Evolutionary conservation across 108 stramenopile species (phyloP).

Genomic region (Cyclotella sp.): DNA sequence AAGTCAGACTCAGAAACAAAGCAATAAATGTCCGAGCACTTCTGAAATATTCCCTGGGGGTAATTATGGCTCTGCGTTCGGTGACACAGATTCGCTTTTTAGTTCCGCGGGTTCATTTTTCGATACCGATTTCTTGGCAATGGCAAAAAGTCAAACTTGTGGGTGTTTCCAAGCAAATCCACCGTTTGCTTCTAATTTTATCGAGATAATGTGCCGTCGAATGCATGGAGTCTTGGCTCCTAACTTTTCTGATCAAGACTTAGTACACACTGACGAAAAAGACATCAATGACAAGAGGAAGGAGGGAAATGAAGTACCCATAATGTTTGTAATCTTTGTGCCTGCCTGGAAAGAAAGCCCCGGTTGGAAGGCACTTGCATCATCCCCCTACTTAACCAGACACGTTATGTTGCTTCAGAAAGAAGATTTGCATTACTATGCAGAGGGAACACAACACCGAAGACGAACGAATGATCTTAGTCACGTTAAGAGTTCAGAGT

Average conservation of each 20-base stretch:
- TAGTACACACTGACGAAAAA: background rate
- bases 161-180: slow-evolving; percentile 90
- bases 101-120: slow-evolving; percentile 86
- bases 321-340: slow-evolving; percentile 90
- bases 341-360: slow-evolving; percentile 87
- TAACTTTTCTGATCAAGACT: background rate
- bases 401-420: slow-evolving; percentile 70
- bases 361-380: slow-evolving; percentile 72
- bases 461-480: slow-evolving; percentile 12
- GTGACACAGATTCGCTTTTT: slow-evolving; percentile 80
- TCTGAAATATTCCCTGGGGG: slow-evolving; percentile 13
- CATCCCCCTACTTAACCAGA: slow-evolving; percentile 53
- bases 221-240: slow-evolving; percentile 54
- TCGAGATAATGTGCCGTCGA: slow-evolving; percentile 63
- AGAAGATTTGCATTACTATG: slow-evolving; percentile 71
- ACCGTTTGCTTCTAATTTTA: slow-evolving; percentile 85
- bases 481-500: background rate
- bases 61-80: slow-evolving; percentile 71
- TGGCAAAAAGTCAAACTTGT: slow-evolving; percentile 26
- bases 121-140: slow-evolving; percentile 54
- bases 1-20: slow-evolving; percentile 1
- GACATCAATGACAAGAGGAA: background rate
- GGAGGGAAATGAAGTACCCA: slow-evolving; percentile 41
- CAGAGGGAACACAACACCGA: slow-evolving; percentile 85
- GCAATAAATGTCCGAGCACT: background rate